These are phyloP conservation scores for Dichotomopilus funicola DNA, from an alignment of 2,329 filamentous ascomycete genomes.

Conservation along the genomic window DNA sequence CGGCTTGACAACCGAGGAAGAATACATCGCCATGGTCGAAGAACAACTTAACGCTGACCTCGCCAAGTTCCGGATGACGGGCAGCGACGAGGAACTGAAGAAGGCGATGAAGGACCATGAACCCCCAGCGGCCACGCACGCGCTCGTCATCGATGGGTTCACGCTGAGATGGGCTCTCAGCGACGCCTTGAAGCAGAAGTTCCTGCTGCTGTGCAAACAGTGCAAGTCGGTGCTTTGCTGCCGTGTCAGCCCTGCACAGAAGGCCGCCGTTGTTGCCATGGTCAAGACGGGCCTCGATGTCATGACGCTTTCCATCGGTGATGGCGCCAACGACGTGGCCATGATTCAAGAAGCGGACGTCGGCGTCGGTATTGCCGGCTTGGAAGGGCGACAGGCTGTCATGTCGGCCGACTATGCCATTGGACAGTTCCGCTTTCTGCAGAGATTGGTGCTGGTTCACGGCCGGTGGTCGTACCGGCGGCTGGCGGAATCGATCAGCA, in stretches of 20 bases:
- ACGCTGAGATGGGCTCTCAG: constrained; percentile 82
- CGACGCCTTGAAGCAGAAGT: constrained; percentile 80
- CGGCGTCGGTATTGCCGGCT: constrained; percentile 91
- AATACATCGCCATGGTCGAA: constrained; percentile 53
- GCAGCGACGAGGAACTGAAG: constrained; percentile 77
- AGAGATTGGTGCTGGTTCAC: constrained; percentile 79
- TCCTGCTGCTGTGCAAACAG: constrained; percentile 90
- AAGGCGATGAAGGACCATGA: constrained; percentile 77
- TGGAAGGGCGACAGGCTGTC: constrained; percentile 84
- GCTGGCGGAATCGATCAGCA: constrained; percentile 86
- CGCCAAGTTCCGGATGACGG: constrained; percentile 67
- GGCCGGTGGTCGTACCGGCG: constrained; percentile 95
- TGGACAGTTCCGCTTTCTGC: constrained; percentile 85
- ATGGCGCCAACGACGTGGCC: constrained; percentile 91
- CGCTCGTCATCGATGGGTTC: constrained; percentile 90
- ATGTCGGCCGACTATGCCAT: constrained; percentile 98
- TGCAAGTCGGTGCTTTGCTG: constrained; percentile 96
- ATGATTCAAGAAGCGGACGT: constrained; percentile 98
- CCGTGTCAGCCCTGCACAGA: constrained; percentile 92
- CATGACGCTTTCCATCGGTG: constrained; percentile 89
- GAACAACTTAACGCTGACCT: constrained; percentile 70
- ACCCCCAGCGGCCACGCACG: constrained; percentile 80
- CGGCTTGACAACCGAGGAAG: constrained; percentile 40
- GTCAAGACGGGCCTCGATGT: constrained; percentile 93
- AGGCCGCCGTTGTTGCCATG: constrained; percentile 93